Percentiles rank a stretch among this genome's conserved stretches.
Conservation (phyloP, 2,329 filamentous ascomycete genomes). For the Aspergillus floridensis region DNA sequence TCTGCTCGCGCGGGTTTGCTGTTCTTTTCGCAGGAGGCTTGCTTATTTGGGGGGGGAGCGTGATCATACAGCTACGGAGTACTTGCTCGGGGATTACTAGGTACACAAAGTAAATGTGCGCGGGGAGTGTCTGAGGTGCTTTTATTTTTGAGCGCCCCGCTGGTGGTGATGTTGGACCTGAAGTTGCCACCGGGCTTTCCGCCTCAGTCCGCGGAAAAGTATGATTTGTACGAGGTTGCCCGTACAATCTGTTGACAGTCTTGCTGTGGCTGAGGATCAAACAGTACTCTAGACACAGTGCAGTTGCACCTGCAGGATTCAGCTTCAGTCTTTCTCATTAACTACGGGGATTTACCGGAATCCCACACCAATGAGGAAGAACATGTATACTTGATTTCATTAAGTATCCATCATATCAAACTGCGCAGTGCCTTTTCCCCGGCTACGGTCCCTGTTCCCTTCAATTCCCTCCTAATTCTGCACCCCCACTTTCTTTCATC, state of each 20-base stretch:
- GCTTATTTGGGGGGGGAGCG: too few relatives aligned
- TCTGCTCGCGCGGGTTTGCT: too few relatives aligned
- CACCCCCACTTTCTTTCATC: neutral
- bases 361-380: neutral
- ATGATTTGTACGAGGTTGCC: neutral
- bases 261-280: neutral
- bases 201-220: neutral
- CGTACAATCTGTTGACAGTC: neutral
- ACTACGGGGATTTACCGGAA: conserved; percentile 2
- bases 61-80: too few relatives aligned
- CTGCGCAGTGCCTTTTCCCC: neutral
- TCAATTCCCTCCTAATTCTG: neutral
- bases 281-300: neutral
- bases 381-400: too few relatives aligned
- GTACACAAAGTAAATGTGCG: neutral
- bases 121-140: neutral
- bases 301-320: neutral
- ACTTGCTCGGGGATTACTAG: too few relatives aligned
- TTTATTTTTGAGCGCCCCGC: neutral
- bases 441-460: neutral
- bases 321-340: neutral
- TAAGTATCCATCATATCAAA: neutral
- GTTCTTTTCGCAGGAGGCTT: too few relatives aligned
- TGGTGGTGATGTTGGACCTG: neutral
- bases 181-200: neutral